Evolutionary conservation across 2,329 filamentous ascomycete species (phyloP), one percentile per base, ranked within the genome.

Genomic region (Aspergillus uvarum): DNA sequence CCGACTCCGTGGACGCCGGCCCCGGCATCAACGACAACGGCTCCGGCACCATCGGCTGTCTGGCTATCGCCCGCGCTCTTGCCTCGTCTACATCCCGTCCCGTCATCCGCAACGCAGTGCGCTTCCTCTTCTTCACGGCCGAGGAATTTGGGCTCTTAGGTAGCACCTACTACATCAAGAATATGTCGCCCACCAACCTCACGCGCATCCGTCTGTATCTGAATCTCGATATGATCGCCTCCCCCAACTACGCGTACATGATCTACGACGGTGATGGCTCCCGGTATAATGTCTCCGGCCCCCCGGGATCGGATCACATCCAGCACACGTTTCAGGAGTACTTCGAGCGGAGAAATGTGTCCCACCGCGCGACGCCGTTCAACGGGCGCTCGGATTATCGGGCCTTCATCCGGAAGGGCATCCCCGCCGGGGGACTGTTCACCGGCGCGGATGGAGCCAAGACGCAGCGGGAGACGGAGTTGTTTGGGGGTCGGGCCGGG

Each of bases 361-460:
- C 87, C 74, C 88, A 87, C 71, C 89, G 86, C 0, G 85, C 89
- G 59, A 90, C 90, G 29, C 84, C 86, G 2, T 94, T 95, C 65
- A 88, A 92, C 67, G 90, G 90, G 6, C 87, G 90, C 60, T 91
- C 87, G 63, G 91, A 95, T 75, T 94, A 94, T 68, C 89, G 87
- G 54, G 88, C 86, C 1, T 93, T 94, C 78, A 88, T 92, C 68
- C 82, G 85, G 38, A 82, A 85, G 58, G 88, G 88, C 3, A 91
- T 93, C 47, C 88, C 90, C 0, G 85, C 85, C 1, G 89, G 90
- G 24, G 90, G 90, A 31, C 85, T 93, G 62, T 89, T 89, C 57
- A 92, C 90, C 2, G 90, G 90, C 44, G 90, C 90, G 1, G 90
- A 93, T 74, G 88, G 84, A 12, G 74, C 90, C 76, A 93, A 92